These are phyloP conservation scores for Eruca vesicaria DNA, from an alignment of 441 rosid species.

Conservation along the genomic window DNA sequence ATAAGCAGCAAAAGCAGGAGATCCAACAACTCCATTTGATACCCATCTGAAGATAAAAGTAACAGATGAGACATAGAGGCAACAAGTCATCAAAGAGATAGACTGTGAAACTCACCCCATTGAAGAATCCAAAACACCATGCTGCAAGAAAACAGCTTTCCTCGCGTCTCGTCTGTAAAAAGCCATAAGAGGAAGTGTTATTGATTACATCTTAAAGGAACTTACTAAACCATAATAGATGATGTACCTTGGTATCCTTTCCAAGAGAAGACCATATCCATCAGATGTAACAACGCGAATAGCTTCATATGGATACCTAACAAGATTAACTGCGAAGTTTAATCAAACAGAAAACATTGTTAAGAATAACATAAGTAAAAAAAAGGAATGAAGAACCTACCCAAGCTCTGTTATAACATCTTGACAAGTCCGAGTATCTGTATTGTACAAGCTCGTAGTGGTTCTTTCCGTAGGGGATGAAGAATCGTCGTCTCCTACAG, in stretches of 20 bases:
- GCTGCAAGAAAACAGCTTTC: slow-evolving; percentile 90
- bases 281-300: slow-evolving; percentile 84
- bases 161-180: slow-evolving; percentile 76
- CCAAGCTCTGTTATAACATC: slow-evolving; percentile 99
- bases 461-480: slow-evolving; percentile 49
- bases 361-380: neutral
- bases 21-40: slow-evolving; percentile 93
- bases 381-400: slow-evolving; percentile 37
- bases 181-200: slow-evolving; percentile 11
- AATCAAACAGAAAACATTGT: neutral
- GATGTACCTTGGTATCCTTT: slow-evolving; percentile 88
- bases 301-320: slow-evolving; percentile 93
- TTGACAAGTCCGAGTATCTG: slow-evolving; percentile 92
- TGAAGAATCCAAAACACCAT: slow-evolving; percentile 89
- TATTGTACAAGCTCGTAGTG: slow-evolving; percentile 49
- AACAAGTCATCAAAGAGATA: neutral
- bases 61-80: neutral
- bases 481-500: slow-evolving; percentile 59
- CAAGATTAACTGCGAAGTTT: slow-evolving; percentile 7
- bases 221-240: neutral
- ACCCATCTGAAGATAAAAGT: slow-evolving; percentile 68
- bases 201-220: neutral
- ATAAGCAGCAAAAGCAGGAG: slow-evolving; percentile 98
- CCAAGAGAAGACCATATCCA: slow-evolving; percentile 92
- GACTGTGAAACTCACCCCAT: slow-evolving; percentile 64